Conservation (phyloP, 2,329 filamentous ascomycete species). For the Talaromyces sp. region DNA sequence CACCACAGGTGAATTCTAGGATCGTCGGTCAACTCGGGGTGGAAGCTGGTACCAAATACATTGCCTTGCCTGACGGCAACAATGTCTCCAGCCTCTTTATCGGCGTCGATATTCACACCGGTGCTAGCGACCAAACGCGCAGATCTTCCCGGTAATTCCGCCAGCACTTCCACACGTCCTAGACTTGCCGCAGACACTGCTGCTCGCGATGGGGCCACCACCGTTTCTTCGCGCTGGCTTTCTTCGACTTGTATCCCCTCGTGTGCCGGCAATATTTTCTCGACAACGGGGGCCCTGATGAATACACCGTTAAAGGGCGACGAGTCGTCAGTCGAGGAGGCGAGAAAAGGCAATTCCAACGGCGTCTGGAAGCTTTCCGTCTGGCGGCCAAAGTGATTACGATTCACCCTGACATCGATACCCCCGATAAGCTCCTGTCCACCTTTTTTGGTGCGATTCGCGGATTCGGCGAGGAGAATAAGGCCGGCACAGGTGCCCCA, state of each 20-base stretch:
- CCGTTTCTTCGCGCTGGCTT: conserved; percentile 42
- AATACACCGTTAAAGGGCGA: conserved; percentile 74
- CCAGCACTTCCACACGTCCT: conserved; percentile 54
- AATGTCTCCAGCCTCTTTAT: conserved; percentile 59
- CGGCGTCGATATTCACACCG: conserved; percentile 30
- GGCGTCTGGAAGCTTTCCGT: conserved; percentile 82
- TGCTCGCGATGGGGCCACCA: conserved; percentile 53
- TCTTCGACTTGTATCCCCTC: conserved; percentile 49
- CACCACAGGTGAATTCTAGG: conserved; percentile 90
- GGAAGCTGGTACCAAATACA: conserved; percentile 90
- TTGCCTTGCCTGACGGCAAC: conserved; percentile 87
- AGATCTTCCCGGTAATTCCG: conserved; percentile 49
- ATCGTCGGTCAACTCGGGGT: conserved; percentile 88
- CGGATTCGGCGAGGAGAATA: conserved; percentile 82
- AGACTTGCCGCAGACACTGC: conserved; percentile 42
- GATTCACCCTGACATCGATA: conserved; percentile 80
- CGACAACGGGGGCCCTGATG: conserved; percentile 89
- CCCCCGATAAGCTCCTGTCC: conserved; percentile 93
- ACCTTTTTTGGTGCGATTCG: conserved; percentile 81
- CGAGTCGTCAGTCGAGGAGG: conserved; percentile 22
- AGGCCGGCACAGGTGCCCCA: conserved; percentile 97
- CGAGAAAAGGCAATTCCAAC: conserved; percentile 67
- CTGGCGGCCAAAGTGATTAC: conserved; percentile 93
- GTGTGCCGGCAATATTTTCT: conserved; percentile 61
- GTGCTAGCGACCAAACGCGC: conserved; percentile 42